Conservation (phyloP, 768 basidiomycete species). For the Agaricus subrufescens region DNA sequence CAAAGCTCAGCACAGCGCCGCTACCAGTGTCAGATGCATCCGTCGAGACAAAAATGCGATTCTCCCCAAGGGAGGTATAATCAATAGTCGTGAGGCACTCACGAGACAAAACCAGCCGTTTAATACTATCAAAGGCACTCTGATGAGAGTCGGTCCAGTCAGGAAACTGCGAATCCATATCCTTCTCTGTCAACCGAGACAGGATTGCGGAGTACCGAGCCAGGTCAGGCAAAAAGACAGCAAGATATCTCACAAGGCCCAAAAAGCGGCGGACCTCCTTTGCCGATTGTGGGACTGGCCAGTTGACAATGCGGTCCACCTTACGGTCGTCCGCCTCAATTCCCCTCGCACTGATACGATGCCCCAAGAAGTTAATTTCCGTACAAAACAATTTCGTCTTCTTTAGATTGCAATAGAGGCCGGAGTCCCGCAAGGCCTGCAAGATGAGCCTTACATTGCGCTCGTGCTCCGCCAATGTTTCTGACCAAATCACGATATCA, state of each 20-base stretch:
- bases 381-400: constrained; percentile 17
- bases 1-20: constrained; percentile 26
- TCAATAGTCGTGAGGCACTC: constrained; percentile 12
- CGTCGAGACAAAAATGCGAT: constrained; percentile 27
- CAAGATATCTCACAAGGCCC: constrained; percentile 11
- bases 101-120: constrained; percentile 5
- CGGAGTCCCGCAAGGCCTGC: constrained; percentile 4
- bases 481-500: constrained; percentile 21
- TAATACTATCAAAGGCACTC: constrained; percentile 16
- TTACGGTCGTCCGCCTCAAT: constrained; percentile 17
- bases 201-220: constrained; percentile 5
- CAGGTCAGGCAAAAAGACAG: constrained; percentile 9
- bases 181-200: background rate
- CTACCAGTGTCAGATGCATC: constrained; percentile 22
- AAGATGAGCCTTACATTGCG: constrained; percentile 3
- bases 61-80: constrained; percentile 12
- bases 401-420: constrained; percentile 8
- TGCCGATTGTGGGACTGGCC: constrained; percentile 14
- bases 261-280: constrained; percentile 10
- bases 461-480: constrained; percentile 11
- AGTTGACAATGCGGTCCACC: constrained; percentile 18
- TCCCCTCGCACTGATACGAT: constrained; percentile 29
- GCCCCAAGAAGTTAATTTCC: constrained; percentile 26
- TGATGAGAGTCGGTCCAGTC: constrained; percentile 12
- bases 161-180: background rate